Evolutionary conservation across 129 eudicot genomes (phyloP).

Genomic region (Saposhnikovia divaricata): DNA sequence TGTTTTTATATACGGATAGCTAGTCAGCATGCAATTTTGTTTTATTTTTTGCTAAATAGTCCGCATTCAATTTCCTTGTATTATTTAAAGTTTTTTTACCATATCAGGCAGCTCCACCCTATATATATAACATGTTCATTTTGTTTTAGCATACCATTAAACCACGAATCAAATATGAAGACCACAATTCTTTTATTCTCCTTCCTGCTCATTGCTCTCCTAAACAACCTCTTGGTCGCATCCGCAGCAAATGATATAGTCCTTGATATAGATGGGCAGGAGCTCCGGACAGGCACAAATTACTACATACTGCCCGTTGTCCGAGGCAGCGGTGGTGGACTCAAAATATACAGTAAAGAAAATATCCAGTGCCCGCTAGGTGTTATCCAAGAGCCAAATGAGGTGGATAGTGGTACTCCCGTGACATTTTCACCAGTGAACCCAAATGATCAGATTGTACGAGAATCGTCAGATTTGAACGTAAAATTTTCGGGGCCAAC

Average conservation of each 20-base stretch:
- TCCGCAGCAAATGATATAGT: conserved; percentile 1
- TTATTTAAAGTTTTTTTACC: too few species aligned
- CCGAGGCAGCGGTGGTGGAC: conserved; percentile 11
- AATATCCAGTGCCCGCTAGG: conserved; percentile 1
- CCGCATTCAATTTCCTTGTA: background rate
- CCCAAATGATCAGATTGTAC: background rate
- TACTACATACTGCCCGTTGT: conserved; percentile 13
- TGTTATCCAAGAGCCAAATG: conserved; percentile 4
- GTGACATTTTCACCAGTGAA: background rate
- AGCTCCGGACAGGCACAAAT: background rate
- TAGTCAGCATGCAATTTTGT: too few species aligned
- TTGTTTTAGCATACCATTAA: background rate
- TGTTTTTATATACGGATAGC: background rate
- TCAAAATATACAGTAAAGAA: background rate
- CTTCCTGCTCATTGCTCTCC: background rate
- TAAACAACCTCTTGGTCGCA: background rate
- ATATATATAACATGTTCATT: too few species aligned
- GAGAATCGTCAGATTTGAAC: background rate
- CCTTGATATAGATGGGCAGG: background rate
- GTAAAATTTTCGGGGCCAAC: background rate
- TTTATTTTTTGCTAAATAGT: too few species aligned
- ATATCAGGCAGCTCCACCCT: background rate
- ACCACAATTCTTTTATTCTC: background rate
- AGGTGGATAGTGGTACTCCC: conserved; percentile 4
- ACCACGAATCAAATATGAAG: background rate